Conservation (phyloP, 352 stramenopile genomes). For the Blastocystis sp. region DNA sequence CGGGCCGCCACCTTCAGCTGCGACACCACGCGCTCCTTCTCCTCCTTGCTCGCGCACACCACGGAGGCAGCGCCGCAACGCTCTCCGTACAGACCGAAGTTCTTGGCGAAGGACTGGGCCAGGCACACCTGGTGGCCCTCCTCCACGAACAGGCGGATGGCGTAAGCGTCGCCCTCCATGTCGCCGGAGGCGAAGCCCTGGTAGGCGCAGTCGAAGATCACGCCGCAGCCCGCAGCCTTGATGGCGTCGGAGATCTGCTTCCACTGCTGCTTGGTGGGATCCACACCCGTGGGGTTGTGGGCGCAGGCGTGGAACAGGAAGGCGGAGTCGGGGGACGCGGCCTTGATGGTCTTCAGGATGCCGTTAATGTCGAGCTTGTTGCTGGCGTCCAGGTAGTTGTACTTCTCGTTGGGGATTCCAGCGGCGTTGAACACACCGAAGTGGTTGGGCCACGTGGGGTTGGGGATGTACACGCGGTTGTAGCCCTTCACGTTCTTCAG, state of each 20-base stretch:
- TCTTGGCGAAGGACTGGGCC: slow-evolving; percentile 98
- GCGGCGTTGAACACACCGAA: slow-evolving; percentile 83
- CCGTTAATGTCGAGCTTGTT: slow-evolving; percentile 86
- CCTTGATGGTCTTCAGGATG: slow-evolving; percentile 89
- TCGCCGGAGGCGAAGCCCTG: slow-evolving; percentile 95
- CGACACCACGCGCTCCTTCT: slow-evolving; percentile 89
- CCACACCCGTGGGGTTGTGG: slow-evolving; percentile 96
- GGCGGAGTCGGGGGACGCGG: slow-evolving; percentile 85
- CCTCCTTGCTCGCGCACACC: slow-evolving; percentile 86
- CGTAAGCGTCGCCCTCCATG: slow-evolving; percentile 87
- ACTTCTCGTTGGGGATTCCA: slow-evolving; percentile 81
- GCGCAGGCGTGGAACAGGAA: slow-evolving; percentile 97
- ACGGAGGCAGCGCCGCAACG: slow-evolving; percentile 91
- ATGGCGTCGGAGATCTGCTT: slow-evolving; percentile 89
- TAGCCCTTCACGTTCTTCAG: slow-evolving; percentile 80
- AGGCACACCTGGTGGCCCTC: slow-evolving; percentile 93
- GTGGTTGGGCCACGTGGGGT: slow-evolving; percentile 99
- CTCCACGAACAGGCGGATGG: slow-evolving; percentile 94
- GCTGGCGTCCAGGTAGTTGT: slow-evolving; percentile 82
- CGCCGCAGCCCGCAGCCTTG: slow-evolving; percentile 89
- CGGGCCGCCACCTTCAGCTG: slow-evolving; percentile 98
- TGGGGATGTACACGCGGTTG: slow-evolving; percentile 89
- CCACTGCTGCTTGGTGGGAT: slow-evolving; percentile 96
- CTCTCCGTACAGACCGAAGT: slow-evolving; percentile 99
- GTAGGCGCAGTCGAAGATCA: slow-evolving; percentile 99